phyloP scores from a whole-genome alignment of 495 filamentous ascomycete genomes.

The Podospora sp. region DNA sequence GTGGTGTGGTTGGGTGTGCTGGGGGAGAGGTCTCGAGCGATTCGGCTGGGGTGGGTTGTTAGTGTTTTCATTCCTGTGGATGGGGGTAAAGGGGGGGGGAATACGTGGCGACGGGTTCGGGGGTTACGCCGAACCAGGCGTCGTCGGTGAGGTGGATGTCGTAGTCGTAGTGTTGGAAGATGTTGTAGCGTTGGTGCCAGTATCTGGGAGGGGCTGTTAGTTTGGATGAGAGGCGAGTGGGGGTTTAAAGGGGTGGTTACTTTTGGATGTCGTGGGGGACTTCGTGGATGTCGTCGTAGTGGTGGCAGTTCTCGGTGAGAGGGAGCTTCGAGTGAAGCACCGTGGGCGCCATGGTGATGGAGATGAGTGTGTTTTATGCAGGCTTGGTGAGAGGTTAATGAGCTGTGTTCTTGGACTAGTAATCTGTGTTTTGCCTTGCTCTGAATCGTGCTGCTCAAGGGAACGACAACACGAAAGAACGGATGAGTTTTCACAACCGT shows the following conservation, averaged over 20 bases:
- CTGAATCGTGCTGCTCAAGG: too few relatives aligned
- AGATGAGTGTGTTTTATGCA: too few relatives aligned
- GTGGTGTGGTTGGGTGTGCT: conserved; percentile 43
- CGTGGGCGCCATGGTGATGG: conserved; percentile 19
- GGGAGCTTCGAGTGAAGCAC: conserved; percentile 37
- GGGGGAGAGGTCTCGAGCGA: conserved; percentile 71
- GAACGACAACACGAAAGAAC: too few relatives aligned
- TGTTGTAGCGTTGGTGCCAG: conserved; percentile 80
- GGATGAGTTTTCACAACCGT: not conserved
- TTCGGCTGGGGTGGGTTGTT: conserved; percentile 55
- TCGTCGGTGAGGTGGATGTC: conserved; percentile 88
- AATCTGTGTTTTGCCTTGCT: too few relatives aligned
- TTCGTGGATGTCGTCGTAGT: conserved; percentile 63
- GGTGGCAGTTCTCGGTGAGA: conserved; percentile 59
- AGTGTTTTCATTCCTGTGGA: not conserved
- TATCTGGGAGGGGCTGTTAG: conserved; percentile 58
- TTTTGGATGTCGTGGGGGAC: conserved; percentile 79
- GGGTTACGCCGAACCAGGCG: conserved; percentile 95
- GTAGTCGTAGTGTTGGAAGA: conserved; percentile 80
- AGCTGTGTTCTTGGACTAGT: not conserved
- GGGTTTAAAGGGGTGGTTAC: conserved; percentile 40
- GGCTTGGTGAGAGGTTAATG: not conserved
- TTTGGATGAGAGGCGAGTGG: not conserved
- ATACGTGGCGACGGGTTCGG: conserved; percentile 87
- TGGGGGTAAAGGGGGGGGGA: not conserved